Conservation (phyloP, 1,284 basidiomycete genomes). For the Boletus mariae region DNA sequence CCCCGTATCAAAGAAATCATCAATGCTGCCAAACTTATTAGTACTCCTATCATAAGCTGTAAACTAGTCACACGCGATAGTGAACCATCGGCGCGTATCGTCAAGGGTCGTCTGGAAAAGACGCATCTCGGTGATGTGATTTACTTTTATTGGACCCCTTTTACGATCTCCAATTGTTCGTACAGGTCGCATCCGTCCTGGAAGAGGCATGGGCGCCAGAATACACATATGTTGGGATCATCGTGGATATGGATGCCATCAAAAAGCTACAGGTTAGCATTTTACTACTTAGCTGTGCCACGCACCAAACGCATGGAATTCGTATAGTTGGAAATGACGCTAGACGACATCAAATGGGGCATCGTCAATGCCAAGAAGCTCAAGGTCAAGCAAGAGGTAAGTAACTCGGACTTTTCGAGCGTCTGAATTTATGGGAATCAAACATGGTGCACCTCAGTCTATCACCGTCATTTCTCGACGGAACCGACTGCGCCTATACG, state of each 20-base stretch:
- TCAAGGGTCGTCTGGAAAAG: conserved; percentile 95
- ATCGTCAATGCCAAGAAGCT: conserved; percentile 87
- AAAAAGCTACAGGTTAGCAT: conserved; percentile 77
- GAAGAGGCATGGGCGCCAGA: conserved; percentile 96
- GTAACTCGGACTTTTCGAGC: conserved; percentile 23
- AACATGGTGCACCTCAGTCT: conserved; percentile 40
- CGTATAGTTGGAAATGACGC: conserved; percentile 80
- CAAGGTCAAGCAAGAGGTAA: conserved; percentile 86
- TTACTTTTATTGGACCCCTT: neutral
- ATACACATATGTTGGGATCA: conserved; percentile 91
- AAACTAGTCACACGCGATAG: conserved; percentile 83
- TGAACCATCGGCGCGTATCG: conserved; percentile 92
- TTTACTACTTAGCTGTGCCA: neutral
- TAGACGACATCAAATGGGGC: conserved; percentile 92
- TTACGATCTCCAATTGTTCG: neutral
- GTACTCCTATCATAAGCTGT: conserved; percentile 97
- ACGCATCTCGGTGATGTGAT: conserved; percentile 88
- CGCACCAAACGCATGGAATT: neutral
- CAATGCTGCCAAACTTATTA: conserved; percentile 96
- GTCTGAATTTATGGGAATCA: neutral
- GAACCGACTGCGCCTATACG: conserved; percentile 82
- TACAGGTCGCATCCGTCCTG: conserved; percentile 83
- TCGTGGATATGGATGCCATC: conserved; percentile 88
- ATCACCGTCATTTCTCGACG: conserved; percentile 73
- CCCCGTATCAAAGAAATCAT: conserved; percentile 99